Evolutionary conservation across 2,329 filamentous ascomycete genomes (phyloP).

Genomic region (Fusarium gaditjirri): DNA sequence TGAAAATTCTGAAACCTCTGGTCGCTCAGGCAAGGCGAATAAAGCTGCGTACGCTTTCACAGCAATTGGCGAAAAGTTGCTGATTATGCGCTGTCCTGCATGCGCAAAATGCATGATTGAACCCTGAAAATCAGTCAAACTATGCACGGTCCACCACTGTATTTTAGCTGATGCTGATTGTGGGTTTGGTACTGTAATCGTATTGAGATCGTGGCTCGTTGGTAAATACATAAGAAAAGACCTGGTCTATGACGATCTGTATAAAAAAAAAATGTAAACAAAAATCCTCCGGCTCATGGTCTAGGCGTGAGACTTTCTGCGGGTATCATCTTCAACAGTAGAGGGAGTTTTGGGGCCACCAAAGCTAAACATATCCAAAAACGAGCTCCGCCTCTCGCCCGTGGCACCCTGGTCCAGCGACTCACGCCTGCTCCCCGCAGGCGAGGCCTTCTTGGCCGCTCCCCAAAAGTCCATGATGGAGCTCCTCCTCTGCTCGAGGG

Average conservation of each 20-base stretch:
- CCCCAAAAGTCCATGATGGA: conserved; percentile 33
- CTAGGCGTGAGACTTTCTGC: conserved; percentile 30
- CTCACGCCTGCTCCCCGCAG: conserved; percentile 13
- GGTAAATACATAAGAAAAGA: background rate
- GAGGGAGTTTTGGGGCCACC: conserved; percentile 18
- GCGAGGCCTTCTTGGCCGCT: conserved; percentile 12
- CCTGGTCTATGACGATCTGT: conserved; percentile 2
- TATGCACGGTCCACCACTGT: background rate
- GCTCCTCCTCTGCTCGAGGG: conserved; percentile 27
- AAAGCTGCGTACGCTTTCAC: background rate
- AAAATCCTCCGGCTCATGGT: background rate
- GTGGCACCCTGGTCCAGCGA: conserved; percentile 19
- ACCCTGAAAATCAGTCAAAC: background rate
- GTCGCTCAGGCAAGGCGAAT: background rate
- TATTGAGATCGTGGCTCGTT: background rate
- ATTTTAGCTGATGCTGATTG: background rate
- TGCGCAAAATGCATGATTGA: background rate
- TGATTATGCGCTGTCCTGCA: conserved; percentile 4
- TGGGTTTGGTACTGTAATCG: background rate
- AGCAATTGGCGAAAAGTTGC: background rate
- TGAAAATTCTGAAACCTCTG: background rate
- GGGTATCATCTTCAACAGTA: conserved; percentile 11
- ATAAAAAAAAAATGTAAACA: background rate
- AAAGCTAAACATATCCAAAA: conserved; percentile 32
- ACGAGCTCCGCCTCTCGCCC: conserved; percentile 28